These are phyloP conservation scores for Rhynchosporium graminicola DNA, from an alignment of 2,329 filamentous ascomycete species.

Conservation along the genomic window DNA sequence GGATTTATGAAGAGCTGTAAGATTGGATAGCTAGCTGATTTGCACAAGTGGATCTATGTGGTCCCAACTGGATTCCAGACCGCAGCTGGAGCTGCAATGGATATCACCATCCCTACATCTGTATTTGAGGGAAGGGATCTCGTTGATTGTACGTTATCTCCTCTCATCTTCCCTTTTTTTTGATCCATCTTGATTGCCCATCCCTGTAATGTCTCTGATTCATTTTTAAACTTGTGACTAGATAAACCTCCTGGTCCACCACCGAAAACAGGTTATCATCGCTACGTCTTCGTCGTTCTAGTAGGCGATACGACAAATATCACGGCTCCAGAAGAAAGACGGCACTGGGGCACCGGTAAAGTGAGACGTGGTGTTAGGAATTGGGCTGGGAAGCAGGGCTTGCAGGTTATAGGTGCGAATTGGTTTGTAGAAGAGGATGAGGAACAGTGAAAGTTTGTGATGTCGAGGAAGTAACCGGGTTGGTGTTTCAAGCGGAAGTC, in stretches of 20 bases:
- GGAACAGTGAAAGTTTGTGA: conserved; percentile 42
- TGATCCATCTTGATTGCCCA: background rate
- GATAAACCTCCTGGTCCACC: conserved; percentile 58
- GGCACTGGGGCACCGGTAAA: conserved; percentile 56
- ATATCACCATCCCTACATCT: background rate
- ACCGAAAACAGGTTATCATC: conserved; percentile 55
- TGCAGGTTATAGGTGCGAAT: conserved; percentile 49
- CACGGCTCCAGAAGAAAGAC: conserved; percentile 49
- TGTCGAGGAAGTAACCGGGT: too few relatives aligned
- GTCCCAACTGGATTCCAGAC: background rate
- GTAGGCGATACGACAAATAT: conserved; percentile 45
- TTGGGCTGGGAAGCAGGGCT: conserved; percentile 51
- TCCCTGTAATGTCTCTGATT: background rate
- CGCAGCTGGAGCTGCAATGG: background rate
- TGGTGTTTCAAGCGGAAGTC: too few relatives aligned
- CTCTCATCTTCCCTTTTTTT: background rate
- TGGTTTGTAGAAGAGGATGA: conserved; percentile 44
- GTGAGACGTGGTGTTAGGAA: conserved; percentile 51
- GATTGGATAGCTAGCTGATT: background rate
- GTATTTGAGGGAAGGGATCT: conserved; percentile 12
- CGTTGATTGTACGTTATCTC: conserved; percentile 28
- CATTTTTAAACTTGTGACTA: conserved; percentile 15
- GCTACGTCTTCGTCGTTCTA: conserved; percentile 58
- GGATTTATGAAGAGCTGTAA: background rate
- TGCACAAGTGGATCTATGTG: conserved; percentile 19